These are phyloP conservation scores for Puccinia triticina DNA, from an alignment of 1,284 basidiomycete genomes.

Conservation along the genomic window DNA sequence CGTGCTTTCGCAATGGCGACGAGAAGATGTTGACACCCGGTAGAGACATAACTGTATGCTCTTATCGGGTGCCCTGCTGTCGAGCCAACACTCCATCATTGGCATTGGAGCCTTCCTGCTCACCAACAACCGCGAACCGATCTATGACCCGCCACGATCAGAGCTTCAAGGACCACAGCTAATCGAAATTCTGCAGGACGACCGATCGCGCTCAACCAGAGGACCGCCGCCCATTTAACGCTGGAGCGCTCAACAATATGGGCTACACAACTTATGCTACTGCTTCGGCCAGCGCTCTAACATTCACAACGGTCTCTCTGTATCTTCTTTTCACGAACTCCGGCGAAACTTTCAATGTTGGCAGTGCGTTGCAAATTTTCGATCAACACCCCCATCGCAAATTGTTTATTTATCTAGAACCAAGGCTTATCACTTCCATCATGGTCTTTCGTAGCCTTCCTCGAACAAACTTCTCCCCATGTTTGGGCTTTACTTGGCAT, in stretches of 20 bases:
- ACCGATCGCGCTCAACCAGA: neutral
- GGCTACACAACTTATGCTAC: slow-evolving; percentile 36
- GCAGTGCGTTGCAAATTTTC: slow-evolving; percentile 76
- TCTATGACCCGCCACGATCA: neutral
- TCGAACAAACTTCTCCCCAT: slow-evolving; percentile 91
- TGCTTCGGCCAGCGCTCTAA: slow-evolving; percentile 28
- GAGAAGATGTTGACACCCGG: too few species aligned
- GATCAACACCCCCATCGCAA: slow-evolving; percentile 47
- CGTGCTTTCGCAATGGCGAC: too few species aligned
- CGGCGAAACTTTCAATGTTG: slow-evolving; percentile 51
- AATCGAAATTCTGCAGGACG: neutral
- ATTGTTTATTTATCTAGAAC: neutral
- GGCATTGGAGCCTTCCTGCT: too few species aligned
- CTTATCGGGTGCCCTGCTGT: neutral
- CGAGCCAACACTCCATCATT: too few species aligned
- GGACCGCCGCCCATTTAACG: neutral
- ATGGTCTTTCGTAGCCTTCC: slow-evolving; percentile 70
- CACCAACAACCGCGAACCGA: neutral
- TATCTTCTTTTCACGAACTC: slow-evolving; percentile 84
- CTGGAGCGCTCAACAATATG: neutral
- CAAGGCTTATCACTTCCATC: neutral
- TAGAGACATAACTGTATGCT: neutral
- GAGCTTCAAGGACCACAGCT: neutral
- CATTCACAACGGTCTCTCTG: slow-evolving; percentile 70
- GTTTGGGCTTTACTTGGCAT: slow-evolving; percentile 89